Base-by-base conservation (phyloP, 179 eudicot genomes). In the Drosera spatulata region DNA sequence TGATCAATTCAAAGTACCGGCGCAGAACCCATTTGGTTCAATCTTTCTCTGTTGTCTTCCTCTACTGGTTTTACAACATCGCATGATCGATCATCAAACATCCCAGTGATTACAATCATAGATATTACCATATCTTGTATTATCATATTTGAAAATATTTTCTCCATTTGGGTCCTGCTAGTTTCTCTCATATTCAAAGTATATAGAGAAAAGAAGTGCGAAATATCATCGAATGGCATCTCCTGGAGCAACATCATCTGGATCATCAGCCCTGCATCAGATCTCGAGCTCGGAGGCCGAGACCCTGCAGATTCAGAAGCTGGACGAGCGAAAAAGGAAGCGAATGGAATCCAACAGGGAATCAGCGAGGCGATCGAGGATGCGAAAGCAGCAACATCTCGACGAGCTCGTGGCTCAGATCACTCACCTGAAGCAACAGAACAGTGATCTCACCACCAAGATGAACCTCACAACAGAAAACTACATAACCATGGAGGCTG, bases 321-420 rank as follows among this genome's bases (percentile, higher is more conserved):
- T 22, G 33, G 33, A 82, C 42, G 72, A 73, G 66, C 73, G 78
- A 66, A 80, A 80, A 71, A 64, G 93, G 70, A 82, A 85, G 57
- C 46, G 97, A 41, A 90, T 82, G 97, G 58, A 69, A 55, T 90
- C 97, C 11, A 90, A 90, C 60, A 84, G 97, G 7, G 97, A 90
- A 53, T 90, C 97, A 62, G 97, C 97, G 0, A 66, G 93, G 64
- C 72, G 96, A 47, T 87, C 96, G 22, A 66, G 97, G 78, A 66
- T 79, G 81, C 81, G 85, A 79, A 90, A 90, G 47, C 95, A 85
- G 74, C 69, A 80, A 63, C 97, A 79, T 49, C 58, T 90, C 58
- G 90, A 81, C 46, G 95, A 87, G 46, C 66, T 90, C 42, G 72
- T 69, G 77, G 69, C 70, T 14, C 74, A 76, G 68, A 78, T 68